A percentile compares a stretch with the other conserved stretches of the same genome.
These are phyloP conservation scores for Hypoxylon crocopeplum DNA, from an alignment of 495 filamentous ascomycete species.

Conservation along the genomic window DNA sequence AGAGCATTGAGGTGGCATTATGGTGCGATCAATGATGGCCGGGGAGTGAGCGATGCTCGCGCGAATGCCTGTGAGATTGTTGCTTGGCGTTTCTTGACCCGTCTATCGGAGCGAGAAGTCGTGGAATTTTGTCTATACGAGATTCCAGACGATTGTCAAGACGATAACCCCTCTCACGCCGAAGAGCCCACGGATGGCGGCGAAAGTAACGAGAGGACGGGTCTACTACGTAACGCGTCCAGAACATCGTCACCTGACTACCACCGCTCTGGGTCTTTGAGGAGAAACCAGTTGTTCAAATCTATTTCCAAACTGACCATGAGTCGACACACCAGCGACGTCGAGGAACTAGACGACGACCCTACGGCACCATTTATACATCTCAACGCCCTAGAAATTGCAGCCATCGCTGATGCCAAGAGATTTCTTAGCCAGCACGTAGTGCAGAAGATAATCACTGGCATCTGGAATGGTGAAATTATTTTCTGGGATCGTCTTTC, in stretches of 20 bases:
- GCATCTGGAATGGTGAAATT: conserved; percentile 91
- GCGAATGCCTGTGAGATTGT: conserved; percentile 90
- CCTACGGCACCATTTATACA: conserved; percentile 73
- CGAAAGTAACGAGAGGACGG: conserved; percentile 48
- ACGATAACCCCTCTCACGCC: not conserved
- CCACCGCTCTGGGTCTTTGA: conserved; percentile 31
- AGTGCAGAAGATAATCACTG: conserved; percentile 86
- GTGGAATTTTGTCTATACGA: conserved; percentile 87
- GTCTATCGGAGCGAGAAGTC: conserved; percentile 78
- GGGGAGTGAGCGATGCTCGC: conserved; percentile 75
- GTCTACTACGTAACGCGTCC: conserved; percentile 40
- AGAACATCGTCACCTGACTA: conserved; percentile 30
- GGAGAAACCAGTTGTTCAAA: conserved; percentile 47
- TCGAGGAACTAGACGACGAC: conserved; percentile 57
- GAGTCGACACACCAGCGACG: conserved; percentile 47
- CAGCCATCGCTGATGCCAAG: conserved; percentile 86
- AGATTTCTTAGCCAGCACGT: conserved; percentile 85
- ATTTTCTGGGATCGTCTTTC: conserved; percentile 89
- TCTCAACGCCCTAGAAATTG: conserved; percentile 89
- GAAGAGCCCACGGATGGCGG: conserved; percentile 34
- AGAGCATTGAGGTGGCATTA: conserved; percentile 87
- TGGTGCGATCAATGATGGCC: conserved; percentile 66
- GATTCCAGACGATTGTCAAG: conserved; percentile 57
- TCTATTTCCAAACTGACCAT: conserved; percentile 56
- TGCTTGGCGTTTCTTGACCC: conserved; percentile 85